Evolutionary conservation across 192 early-diverging fungal genomes (phyloP).

Genomic region (Diversispora epigaea): DNA sequence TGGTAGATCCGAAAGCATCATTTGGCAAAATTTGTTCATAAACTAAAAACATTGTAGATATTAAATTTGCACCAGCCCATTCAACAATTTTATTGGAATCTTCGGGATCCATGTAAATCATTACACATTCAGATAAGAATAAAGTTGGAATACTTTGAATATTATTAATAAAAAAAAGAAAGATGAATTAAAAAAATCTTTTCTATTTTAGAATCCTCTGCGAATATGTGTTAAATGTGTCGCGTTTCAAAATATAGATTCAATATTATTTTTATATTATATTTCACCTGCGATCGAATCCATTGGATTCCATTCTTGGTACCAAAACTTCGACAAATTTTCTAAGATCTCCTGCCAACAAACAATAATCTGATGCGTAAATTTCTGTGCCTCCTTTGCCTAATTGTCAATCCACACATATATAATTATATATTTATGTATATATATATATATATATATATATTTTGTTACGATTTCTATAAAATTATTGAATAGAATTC

Average conservation of each 20-base stretch:
- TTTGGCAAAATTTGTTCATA: conserved; percentile 93
- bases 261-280: background rate
- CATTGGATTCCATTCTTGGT: conserved; percentile 53
- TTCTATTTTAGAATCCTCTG: too few relatives aligned
- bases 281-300: conserved; percentile 60
- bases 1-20: conserved; percentile 89
- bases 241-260: background rate
- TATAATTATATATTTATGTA: too few relatives aligned
- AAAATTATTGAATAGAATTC: too few relatives aligned
- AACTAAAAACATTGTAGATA: conserved; percentile 61
- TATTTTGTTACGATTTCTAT: too few relatives aligned
- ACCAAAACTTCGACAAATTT: conserved; percentile 60
- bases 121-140: conserved; percentile 90
- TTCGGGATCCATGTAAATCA: conserved; percentile 80
- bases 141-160: conserved; percentile 73
- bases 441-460: too few relatives aligned
- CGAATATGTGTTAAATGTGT: too few relatives aligned
- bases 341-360: conserved; percentile 82
- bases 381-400: conserved; percentile 75
- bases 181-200: background rate
- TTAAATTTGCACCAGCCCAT: conserved; percentile 61
- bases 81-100: conserved; percentile 67
- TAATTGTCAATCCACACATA: background rate
- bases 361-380: conserved; percentile 60
- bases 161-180: background rate